Conservation (phyloP, 352 stramenopile genomes). For the Blastocystis sp. region DNA sequence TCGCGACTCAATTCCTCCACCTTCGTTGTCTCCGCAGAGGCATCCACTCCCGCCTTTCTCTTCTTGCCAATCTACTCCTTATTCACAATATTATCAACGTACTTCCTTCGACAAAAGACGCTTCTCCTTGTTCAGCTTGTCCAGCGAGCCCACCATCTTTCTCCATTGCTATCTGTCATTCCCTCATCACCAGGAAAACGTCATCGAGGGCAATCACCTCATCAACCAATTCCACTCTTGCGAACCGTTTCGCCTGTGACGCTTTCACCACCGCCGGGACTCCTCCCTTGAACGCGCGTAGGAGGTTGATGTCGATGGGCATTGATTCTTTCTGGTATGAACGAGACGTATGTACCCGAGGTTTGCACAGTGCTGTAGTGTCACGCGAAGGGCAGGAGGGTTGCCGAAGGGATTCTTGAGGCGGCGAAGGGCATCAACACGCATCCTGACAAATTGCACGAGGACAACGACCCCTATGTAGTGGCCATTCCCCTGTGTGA, state of each 20-base stretch:
- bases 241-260: constrained; percentile 23
- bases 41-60: background rate
- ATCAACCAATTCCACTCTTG: constrained; percentile 35
- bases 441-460: background rate
- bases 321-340: background rate
- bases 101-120: constrained; percentile 36
- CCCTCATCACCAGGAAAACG: background rate
- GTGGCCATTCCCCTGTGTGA: background rate
- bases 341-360: background rate
- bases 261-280: background rate
- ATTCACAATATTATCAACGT: background rate
- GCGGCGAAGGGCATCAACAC: background rate
- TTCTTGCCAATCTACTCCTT: constrained; percentile 27
- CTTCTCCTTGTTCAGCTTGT: constrained; percentile 28
- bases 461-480: constrained; percentile 41
- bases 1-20: background rate
- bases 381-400: constrained; percentile 1
- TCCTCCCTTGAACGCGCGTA: constrained; percentile 29
- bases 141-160: constrained; percentile 2
- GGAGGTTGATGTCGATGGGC: constrained; percentile 1
- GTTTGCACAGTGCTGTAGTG: background rate
- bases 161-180: constrained; percentile 10
- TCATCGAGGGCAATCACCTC: constrained; percentile 41
- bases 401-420: constrained; percentile 24
- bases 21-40: background rate